These are phyloP conservation scores for Cladophialophora carrionii DNA, from an alignment of 2,329 filamentous ascomycete species.

Conservation along the genomic window DNA sequence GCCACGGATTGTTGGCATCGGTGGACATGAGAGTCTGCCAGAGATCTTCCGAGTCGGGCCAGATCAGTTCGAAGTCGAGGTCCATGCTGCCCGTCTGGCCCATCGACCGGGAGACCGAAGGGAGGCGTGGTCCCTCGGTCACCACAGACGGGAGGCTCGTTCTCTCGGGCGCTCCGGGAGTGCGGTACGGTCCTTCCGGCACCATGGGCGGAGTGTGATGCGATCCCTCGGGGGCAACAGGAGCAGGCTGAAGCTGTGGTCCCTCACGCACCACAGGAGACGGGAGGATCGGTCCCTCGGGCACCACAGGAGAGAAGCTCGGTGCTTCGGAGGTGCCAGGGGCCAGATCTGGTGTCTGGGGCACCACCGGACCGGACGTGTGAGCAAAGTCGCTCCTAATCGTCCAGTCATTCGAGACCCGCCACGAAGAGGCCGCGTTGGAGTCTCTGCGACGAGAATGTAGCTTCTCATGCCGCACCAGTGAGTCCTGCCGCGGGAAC, in stretches of 20 bases:
- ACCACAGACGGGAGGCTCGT: slow-evolving; percentile 18
- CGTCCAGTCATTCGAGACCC: slow-evolving; percentile 9
- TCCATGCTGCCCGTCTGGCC: slow-evolving; percentile 36
- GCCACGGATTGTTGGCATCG: slow-evolving; percentile 40
- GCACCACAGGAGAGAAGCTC: slow-evolving; percentile 14
- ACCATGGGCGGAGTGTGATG: slow-evolving; percentile 26
- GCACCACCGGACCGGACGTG: slow-evolving; percentile 26
- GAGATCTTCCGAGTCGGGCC: slow-evolving; percentile 52
- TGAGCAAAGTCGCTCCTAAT: slow-evolving; percentile 12
- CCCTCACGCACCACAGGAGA: slow-evolving; percentile 8
- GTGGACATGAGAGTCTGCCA: slow-evolving; percentile 52
- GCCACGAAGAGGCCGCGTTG: slow-evolving; percentile 1
- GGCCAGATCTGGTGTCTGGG: background rate
- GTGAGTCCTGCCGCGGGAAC: slow-evolving; percentile 51
- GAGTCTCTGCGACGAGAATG: slow-evolving; percentile 40
- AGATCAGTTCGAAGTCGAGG: slow-evolving; percentile 49
- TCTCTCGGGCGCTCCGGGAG: slow-evolving; percentile 26
- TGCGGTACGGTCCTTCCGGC: background rate
- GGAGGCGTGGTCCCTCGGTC: background rate
- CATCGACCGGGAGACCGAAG: background rate
- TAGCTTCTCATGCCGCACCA: slow-evolving; percentile 51
- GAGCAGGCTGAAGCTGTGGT: background rate
- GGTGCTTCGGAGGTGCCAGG: slow-evolving; percentile 29
- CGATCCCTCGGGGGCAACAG: too few relatives aligned
- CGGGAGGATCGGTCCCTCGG: background rate